Base-by-base conservation (phyloP, 78 protist genomes). In the Dictyostelium capitatum region DNA sequence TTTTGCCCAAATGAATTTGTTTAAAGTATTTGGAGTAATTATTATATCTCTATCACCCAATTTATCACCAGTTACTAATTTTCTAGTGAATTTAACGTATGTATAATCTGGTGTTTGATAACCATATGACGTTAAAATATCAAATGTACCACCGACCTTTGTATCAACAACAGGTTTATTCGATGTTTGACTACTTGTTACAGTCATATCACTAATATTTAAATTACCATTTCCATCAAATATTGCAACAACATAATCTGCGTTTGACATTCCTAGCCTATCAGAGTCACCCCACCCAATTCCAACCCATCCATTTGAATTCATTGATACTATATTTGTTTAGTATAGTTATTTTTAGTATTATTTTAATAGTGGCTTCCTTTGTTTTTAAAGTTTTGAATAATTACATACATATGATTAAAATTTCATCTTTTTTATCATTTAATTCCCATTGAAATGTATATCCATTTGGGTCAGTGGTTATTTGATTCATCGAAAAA, bases 101-200 rank as follows among this genome's bases (percentile, higher is more conserved):
- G 92, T 67, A 12, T 56, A 85, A 28, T 72, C 65, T 9, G 56
- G 9, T 32, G 82, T 72, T 75, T 85, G 92, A 70, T 74, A 85
- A 6, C 92, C 82, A 32, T 43, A 74, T 46, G 30, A 53, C 12
- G 83, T 54, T 28, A 85, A 41, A 15, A 85, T 74, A 48, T 85
- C 83, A 65, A 74, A 43, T 43, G 82, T 59, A 11, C 83, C 92
- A n/a, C 51, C 51, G 8, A 77, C 28, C 4, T n/a, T 59, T 0
- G 65, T 47, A 37, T 85, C 92, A 1, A 3, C 4, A 41, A 28
- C 14, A 43, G 92, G 92, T n/a, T 37, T 46, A 11, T 62, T 47
- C 0, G 69, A 59, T 32, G 25, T 67, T 25, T 25, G 48, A 12
- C n/a, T 17, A 5, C 6, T 20, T 25, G 90, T 23, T 1, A 72